Base-by-base conservation (phyloP, 1,139 yeast species). In the Debaryomycetaceae sp. region DNA sequence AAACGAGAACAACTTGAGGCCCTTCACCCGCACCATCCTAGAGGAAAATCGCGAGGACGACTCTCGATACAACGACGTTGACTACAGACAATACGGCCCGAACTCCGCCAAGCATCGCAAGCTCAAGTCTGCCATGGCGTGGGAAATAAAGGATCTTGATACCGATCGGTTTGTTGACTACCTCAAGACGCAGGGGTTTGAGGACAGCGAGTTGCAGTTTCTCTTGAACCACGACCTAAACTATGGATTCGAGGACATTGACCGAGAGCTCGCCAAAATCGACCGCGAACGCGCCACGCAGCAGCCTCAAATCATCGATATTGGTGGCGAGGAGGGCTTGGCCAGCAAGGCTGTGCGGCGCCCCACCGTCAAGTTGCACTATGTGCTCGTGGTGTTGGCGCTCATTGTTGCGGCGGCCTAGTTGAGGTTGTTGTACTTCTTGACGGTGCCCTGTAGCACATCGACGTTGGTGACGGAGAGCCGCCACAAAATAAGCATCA, bases 401-500 rank as follows among this genome's bases (percentile, higher is more conserved):
- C 23, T 24, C 27, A 7, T 24, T 24, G 12, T 18, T 11, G 10
- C 10, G 11, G 20, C n/a, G 19, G 24, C 10, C 12, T 13, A n/a
- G 12, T 14, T 16, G 14, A 13, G n/a, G 13, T n/a, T 25, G 12
- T 15, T 24, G 10, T 30, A 24, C 17, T 25, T 29, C 13, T 31
- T 21, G 14, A 18, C 25, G 16, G 34, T 26, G 18, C 44, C 51
- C 32, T 57, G 61, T 32, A 53, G 49, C 3, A 75, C 75, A 10
- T 75, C 81, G 20, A 80, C 64, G 40, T 74, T 69, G 3, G 85
- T 75, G 23, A 74, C 56, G 14, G 80, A 62, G 26, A 82, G 48
- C 41, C 86, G 65, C 96, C 96, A 88, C 45, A 85, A 56, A 5
- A 84, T 46, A 51, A 83, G 51, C 83, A 83, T 84, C 34, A 83